Evolutionary conservation across 2,329 filamentous ascomycete species (phyloP).

Genomic region (Aspergillus hiratsukae): DNA sequence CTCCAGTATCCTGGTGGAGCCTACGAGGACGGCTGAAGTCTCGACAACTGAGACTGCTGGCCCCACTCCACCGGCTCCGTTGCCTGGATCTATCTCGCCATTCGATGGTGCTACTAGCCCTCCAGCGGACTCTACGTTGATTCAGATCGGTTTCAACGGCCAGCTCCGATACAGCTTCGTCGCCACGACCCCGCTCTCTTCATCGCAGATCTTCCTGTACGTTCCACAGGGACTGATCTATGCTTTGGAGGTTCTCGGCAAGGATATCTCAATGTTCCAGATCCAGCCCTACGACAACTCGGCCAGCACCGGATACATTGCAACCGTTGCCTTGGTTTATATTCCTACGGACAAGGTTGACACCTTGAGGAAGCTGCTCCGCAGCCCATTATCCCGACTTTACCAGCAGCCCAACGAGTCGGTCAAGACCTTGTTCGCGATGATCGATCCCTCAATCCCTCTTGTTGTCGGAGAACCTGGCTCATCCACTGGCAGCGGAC

Average conservation of each 20-base stretch:
- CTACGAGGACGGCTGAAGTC: slow-evolving; percentile 21
- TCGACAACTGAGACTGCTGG: slow-evolving; percentile 32
- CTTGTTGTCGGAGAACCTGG: slow-evolving; percentile 52
- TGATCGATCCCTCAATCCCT: slow-evolving; percentile 81
- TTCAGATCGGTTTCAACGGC: slow-evolving; percentile 81
- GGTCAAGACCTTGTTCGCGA: slow-evolving; percentile 66
- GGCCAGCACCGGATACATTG: slow-evolving; percentile 65
- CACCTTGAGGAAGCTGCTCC: slow-evolving; percentile 63
- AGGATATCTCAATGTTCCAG: slow-evolving; percentile 62
- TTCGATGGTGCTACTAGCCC: slow-evolving; percentile 52
- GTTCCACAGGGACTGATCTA: slow-evolving; percentile 68
- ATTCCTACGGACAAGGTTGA: slow-evolving; percentile 69
- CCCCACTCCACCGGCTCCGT: slow-evolving; percentile 53
- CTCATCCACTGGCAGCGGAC: slow-evolving; percentile 37
- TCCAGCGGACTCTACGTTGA: slow-evolving; percentile 63
- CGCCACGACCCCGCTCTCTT: slow-evolving; percentile 63
- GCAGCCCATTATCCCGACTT: slow-evolving; percentile 65
- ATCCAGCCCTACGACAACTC: slow-evolving; percentile 74
- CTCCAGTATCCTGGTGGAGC: slow-evolving; percentile 25
- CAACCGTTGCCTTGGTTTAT: slow-evolving; percentile 71
- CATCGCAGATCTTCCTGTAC: slow-evolving; percentile 78
- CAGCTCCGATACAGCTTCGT: slow-evolving; percentile 83
- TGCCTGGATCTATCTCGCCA: slow-evolving; percentile 74
- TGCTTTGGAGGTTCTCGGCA: slow-evolving; percentile 47
- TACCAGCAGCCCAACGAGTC: slow-evolving; percentile 67